Evolutionary conservation across 495 filamentous ascomycete species (phyloP), one percentile per base, ranked within the genome.

Genomic region (Aspergillus mulundensis): DNA sequence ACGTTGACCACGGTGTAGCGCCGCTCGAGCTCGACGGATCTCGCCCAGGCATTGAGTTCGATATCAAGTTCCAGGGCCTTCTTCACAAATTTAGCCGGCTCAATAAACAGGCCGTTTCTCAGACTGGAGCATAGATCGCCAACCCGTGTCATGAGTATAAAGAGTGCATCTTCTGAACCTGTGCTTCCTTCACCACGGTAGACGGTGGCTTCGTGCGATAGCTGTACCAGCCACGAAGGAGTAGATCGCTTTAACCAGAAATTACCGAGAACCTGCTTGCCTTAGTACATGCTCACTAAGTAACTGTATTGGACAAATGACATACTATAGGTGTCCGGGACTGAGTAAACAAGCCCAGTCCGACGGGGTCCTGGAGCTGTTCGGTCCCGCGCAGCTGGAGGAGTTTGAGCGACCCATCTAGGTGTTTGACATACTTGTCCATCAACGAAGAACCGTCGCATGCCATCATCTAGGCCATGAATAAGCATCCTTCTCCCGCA

Each of bases 331-430:
- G 50, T 7, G 36, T 42, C 8, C 59, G 49, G 11, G 53, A 41
- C 18, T 57, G 59, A 11, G 38, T 50, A 50, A 61, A 61, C 7
- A 61, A 40, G 20, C 32, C 59, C 16, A 61, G 18, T 7, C 59
- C 59, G 18, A 44, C 50, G 1, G 20, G 16, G 11, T 41, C 16
- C 1, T 18, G 19, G 14, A 61, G 43, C 25, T 61, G 59, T 3
- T 50, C 36, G 7, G 54, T n/a, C 20, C 54, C 59, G 8, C 59
- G 59, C 19, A 61, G 38, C 19, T 57, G 34, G n/a, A 61, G 25
- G n/a, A 61, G 44, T 39, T 45, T 54, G 16, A 30, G 38, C 5
- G 34, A 45, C 2, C 59, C 59, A 19, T 61, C 59, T 5, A 57
- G 16, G 19, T 61, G 59, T 19, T 46, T 46, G 8, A 50, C 14